Evolutionary conservation across 2,329 filamentous ascomycete species (phyloP), one percentile per base, ranked within the genome.

Genomic region (Raffaelea ambrosiae): DNA sequence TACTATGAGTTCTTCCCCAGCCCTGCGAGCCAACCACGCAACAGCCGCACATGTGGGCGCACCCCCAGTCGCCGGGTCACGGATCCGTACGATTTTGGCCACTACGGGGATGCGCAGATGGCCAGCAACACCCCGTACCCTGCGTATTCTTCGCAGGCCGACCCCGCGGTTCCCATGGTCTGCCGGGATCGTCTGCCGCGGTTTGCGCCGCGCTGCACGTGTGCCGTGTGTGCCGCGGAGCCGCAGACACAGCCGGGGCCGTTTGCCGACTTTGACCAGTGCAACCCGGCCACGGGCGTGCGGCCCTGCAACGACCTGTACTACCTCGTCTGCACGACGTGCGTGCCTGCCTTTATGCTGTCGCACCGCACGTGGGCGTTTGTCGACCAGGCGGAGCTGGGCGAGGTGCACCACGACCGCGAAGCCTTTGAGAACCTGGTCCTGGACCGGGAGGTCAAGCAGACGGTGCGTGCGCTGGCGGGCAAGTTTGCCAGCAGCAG

Each of bases 341-440:
- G 64, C n/a, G 66, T 74, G 40, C 65, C 69, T 0, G 72, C 67
- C 1, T 74, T 74, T 53, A 60, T 74, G 48, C 63, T 74, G 5
- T 61, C 63, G 11, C 65, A 69, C 46, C 62, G 71, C 2, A 63
- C 63, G 16, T 74, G 71, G 72, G 69, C 66, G 19, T 61, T 68
- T 49, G 58, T 74, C 14, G 59, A 64, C 44, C 52, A 72, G 14
- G 63, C 64, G 33, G 55, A 61, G 42, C 61, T 74, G 48, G 55
- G 58, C 43, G 65, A 66, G 7, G 59, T 73, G 46, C 58, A 62
- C 44, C 65, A 67, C 2, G 71, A 74, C 56, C 66, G 60, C 46
- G 69, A 73, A 36, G 70, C 71, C 3, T 74, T 74, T 67, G 69
- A 70, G 56, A 69, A 70, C 48, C 67, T 74, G 22, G 69, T 73